Base-by-base conservation (phyloP, 768 basidiomycete genomes). In the Mycena vitilis region DNA sequence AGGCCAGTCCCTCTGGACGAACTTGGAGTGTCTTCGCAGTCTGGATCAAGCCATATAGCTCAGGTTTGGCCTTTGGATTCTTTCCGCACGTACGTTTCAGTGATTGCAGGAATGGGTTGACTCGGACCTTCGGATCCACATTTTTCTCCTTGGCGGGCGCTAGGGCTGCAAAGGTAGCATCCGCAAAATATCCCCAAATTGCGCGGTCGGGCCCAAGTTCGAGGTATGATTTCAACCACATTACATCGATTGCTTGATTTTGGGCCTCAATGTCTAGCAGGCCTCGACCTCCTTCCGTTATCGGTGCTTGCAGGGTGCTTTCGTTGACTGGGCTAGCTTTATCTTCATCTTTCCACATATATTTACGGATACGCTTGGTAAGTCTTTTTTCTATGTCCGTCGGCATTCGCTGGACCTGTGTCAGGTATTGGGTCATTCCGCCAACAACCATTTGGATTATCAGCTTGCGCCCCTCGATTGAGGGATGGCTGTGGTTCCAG, bases 321-420 rank as follows among this genome's bases (percentile, higher is more conserved):
- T 62, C 49, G 8, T 34, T 42, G 2, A 62, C 60, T 0, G 38
- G 10, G 1, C 37, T n/a, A n/a, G n/a, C 38, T 4, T 16, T 0
- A 0, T 52, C n/a, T 0, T 62, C 60, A 0, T 52, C 38, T 16
- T 45, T 45, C 60, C 34, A 3, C 47, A 62, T 52, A 18, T 52
- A 62, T 10, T 53, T 38, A 0, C 49, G 36, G 0, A 52, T 40
- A 9, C 37, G n/a, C 15, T 62, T 62, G 11, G 36, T 42, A 8
- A 62, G 60, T 12, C 60, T 23, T 22, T 53, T 20, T 37, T 12
- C 49, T 0, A 62, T 34, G 20, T 51, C 18, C 13, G 63, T 63
- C 0, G 73, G 75, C 75, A 76, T 76, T 8, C 75, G 65, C 59
- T 75, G 75, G 0, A 70, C 72, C 5, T 62, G 60, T 0, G 75